These are phyloP conservation scores for Akanthomyces dipterigenus DNA, from an alignment of 2,329 filamentous ascomycete species.

Conservation along the genomic window DNA sequence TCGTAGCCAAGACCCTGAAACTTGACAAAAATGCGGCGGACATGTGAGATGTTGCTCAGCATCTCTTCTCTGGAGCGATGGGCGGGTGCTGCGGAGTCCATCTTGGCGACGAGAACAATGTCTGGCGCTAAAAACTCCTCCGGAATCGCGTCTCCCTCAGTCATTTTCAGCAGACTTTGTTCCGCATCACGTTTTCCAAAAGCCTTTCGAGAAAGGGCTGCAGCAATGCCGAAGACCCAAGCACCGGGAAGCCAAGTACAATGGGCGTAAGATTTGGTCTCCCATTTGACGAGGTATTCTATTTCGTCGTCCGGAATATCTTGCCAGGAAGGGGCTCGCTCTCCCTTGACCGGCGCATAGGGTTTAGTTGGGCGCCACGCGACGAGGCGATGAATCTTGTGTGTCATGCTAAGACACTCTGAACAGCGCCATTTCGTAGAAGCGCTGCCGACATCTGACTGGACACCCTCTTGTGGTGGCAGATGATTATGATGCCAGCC, in stretches of 20 bases:
- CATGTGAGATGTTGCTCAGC: conserved; percentile 61
- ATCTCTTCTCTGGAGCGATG: conserved; percentile 61
- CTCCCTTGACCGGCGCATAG: neutral
- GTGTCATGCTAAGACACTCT: conserved; percentile 59
- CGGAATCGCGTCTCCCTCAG: conserved; percentile 71
- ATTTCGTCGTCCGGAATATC: conserved; percentile 58
- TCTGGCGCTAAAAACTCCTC: conserved; percentile 82
- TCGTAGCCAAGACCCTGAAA: conserved; percentile 90
- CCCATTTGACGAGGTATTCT: conserved; percentile 91
- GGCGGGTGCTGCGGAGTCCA: conserved; percentile 37
- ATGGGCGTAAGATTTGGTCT: conserved; percentile 69
- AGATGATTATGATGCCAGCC: conserved; percentile 83
- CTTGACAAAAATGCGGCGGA: conserved; percentile 75
- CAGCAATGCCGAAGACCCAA: conserved; percentile 74
- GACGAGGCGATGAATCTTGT: conserved; percentile 70
- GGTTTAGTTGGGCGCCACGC: conserved; percentile 68
- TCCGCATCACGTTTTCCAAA: conserved; percentile 67
- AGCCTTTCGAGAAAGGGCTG: conserved; percentile 57
- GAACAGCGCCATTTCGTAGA: conserved; percentile 61
- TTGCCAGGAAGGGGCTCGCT: conserved; percentile 27
- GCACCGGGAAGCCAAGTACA: conserved; percentile 82
- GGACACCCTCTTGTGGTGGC: conserved; percentile 37
- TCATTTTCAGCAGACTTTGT: conserved; percentile 55
- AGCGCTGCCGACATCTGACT: conserved; percentile 16
- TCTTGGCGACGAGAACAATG: conserved; percentile 76